Conservation (phyloP, 1,284 basidiomycete species). For the Anthracocystis panici-leucophaei region DNA sequence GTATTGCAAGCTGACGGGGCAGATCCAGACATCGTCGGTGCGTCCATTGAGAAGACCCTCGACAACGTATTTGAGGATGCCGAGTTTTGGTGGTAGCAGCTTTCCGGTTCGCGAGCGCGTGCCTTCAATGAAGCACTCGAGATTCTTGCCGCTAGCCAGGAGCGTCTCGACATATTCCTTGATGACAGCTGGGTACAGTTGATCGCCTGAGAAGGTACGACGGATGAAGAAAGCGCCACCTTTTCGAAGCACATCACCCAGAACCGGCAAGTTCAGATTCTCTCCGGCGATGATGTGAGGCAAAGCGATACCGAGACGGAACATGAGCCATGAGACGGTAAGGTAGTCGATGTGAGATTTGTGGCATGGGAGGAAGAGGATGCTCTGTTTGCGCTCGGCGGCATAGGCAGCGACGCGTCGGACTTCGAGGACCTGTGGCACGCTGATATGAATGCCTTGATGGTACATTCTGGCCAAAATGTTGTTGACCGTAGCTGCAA, state of each 20-base stretch:
- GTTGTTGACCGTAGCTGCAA: slow-evolving; percentile 67
- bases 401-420: slow-evolving; percentile 66
- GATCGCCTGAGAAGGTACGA: slow-evolving; percentile 68
- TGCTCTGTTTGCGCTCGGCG: slow-evolving; percentile 65
- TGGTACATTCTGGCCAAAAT: slow-evolving; percentile 69
- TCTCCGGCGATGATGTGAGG: slow-evolving; percentile 70
- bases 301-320: slow-evolving; percentile 68
- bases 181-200: slow-evolving; percentile 69
- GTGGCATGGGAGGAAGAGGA: slow-evolving; percentile 70
- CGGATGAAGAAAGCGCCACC: slow-evolving; percentile 71
- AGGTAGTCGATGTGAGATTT: slow-evolving; percentile 70
- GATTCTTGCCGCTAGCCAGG: slow-evolving; percentile 67
- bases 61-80: slow-evolving; percentile 70
- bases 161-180: slow-evolving; percentile 70
- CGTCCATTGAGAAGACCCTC: slow-evolving; percentile 65
- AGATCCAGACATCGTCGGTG: slow-evolving; percentile 69
- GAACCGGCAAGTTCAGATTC: slow-evolving; percentile 68
- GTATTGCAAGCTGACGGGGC: slow-evolving; percentile 70
- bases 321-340: slow-evolving; percentile 65
- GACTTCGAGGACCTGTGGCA: slow-evolving; percentile 63
- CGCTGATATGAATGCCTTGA: slow-evolving; percentile 65
- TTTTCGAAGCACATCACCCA: slow-evolving; percentile 67
- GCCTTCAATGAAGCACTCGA: slow-evolving; percentile 70
- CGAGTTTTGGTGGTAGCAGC: slow-evolving; percentile 70
- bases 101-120: slow-evolving; percentile 70